Evolutionary conservation across 2,329 filamentous ascomycete species (phyloP), one percentile per base, ranked within the genome.

Genomic region (Cladosporium sp.): DNA sequence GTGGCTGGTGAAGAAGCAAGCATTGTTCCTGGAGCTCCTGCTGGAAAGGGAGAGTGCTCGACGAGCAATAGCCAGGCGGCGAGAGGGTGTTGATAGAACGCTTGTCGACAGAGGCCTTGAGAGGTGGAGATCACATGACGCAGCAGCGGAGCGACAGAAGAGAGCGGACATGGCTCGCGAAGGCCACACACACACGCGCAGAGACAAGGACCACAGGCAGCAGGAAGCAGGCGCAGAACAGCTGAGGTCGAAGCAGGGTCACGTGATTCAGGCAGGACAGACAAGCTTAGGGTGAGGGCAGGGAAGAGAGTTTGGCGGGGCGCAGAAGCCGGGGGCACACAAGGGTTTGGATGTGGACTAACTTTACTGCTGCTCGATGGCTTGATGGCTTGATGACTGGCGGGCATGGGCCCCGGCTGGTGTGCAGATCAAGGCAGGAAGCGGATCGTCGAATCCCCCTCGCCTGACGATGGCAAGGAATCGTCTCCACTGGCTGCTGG

Each of bases 121-220:
- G 0, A 33, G 35, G n/a, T 56, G 14, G 26, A 63, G 50, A 50
- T 63, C 61, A 63, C 61, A 63, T 63, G 61, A 63, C 61, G 50
- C 49, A 40, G 35, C 60, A 26, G 60, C 33, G 31, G 50, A 56
- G 23, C 61, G 61, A 63, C 50, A 63, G 33, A 56, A 44, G 61
- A 56, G 18, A 21, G 61, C 61, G 50, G 61, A 37, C 61, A 63
- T 63, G 61, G 61, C 50, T 52, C 55, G 35, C 50, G 33, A 35
- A 35, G 59, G 55, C 55, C 56, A 40, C 26, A 31, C 37, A 37
- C 35, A 28, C n/a, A n/a, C 29, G 33, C 57, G 21, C 29, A 40
- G 18, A 37, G 31, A 29, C 56, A 14, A 46, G 21, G 50, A 46
- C 33, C 31, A 50, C 49, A 23, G 31, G 60, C 60, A 63, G 33